Evolutionary conservation across 306 rosid genomes (phyloP), one percentile per base, ranked within the genome.

Genomic region (Cucurbita maxima): DNA sequence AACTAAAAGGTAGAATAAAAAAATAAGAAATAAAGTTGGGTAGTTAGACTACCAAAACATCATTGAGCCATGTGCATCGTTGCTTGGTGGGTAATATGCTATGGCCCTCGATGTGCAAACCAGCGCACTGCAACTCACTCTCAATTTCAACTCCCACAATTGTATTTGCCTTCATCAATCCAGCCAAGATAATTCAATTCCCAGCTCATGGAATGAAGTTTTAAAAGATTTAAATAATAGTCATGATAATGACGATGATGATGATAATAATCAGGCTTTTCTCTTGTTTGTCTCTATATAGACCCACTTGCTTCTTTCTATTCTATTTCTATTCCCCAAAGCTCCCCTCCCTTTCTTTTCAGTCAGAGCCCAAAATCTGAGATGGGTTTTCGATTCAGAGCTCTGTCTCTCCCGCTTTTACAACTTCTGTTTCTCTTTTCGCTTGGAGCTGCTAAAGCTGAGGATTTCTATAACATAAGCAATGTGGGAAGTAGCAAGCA

Each of bases 41-140:
- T 88, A 84, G 92, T 44, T 66, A 67, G 56, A 67, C 45, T 45
- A 67, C 72, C 37, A 66, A 19, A 43, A 69, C 73, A 45, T 69
- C 43, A 69, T 69, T 69, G 73, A 69, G 73, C 73, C 73, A 69
- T 69, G 73, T 69, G 73, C 73, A 22, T 13, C 37, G 22, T 69
- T 47, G 57, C 57, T 69, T 47, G 73, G 73, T 69, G 73, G 73
- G 40, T 19, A 67, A 67, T 3, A 69, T 47, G 56, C 10, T 4
- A 48, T 69, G 57, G 73, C 57, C 73, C 58, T 48, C 14, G 13
- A 68, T 45, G 57, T 47, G 12, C 73, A 68, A 22, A 68, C 43
- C 56, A 68, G 37, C 20, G 48, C 36, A 68, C 53, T 67, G 55
- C n/a, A 20, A 45, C 38, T 5, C 56, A 45, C 20, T 25, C 38